Percentiles rank a stretch among this genome's conserved stretches.
Evolutionary conservation across 1,284 basidiomycete genomes (phyloP).

Genomic region (Cryptococcus jaspeensis): DNA sequence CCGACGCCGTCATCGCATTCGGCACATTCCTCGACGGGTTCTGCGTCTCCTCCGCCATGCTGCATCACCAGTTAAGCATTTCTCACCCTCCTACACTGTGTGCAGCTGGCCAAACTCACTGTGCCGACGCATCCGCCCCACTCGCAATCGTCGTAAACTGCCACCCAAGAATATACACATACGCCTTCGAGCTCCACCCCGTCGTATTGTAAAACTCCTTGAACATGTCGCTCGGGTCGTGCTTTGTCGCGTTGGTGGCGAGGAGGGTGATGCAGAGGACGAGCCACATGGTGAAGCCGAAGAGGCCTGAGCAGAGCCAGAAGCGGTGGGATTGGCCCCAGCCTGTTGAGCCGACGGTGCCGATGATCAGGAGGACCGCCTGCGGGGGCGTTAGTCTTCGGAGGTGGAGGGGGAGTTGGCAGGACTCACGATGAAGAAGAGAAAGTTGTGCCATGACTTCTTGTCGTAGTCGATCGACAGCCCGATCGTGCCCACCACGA

Average conservation of each 20-base stretch:
- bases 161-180: conserved; percentile 48
- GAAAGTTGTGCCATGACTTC: conserved; percentile 36
- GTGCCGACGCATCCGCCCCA: conserved; percentile 45
- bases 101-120: conserved; percentile 23
- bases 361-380: conserved; percentile 40
- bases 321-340: conserved; percentile 44
- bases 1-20: conserved; percentile 44
- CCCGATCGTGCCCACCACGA: conserved; percentile 43
- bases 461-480: conserved; percentile 35
- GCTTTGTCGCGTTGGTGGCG: conserved; percentile 28
- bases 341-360: conserved; percentile 35
- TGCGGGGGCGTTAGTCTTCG: conserved; percentile 7
- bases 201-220: conserved; percentile 32
- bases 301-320: conserved; percentile 36
- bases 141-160: conserved; percentile 44
- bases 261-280: conserved; percentile 42
- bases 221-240: conserved; percentile 9
- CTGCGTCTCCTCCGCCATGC: conserved; percentile 51
- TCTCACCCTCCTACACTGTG: neutral
- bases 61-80: conserved; percentile 4
- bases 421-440: conserved; percentile 42
- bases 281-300: conserved; percentile 33
- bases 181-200: conserved; percentile 34
- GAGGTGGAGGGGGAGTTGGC: neutral
- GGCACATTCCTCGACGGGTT: conserved; percentile 50